Base-by-base conservation (phyloP, 2,329 filamentous ascomycete species). In the Dryadomyces quercus-mongolicae region DNA sequence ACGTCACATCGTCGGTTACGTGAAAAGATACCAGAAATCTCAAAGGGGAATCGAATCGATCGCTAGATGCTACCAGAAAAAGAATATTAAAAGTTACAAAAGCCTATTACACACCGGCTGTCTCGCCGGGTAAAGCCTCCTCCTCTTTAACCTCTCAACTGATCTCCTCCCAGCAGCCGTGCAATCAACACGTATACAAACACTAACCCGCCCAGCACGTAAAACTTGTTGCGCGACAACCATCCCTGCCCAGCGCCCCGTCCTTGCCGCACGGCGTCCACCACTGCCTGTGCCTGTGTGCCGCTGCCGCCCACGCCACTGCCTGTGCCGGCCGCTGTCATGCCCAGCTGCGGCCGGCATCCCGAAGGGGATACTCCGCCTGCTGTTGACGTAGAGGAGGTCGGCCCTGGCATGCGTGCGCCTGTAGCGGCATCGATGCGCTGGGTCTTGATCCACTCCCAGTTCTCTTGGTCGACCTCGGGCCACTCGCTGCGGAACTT, bases 401-500 rank as follows among this genome's bases (percentile, higher is more conserved):
- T 12, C 45, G 36, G 20, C 44, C 43, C 38, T n/a, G 34, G 16
- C 31, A 5, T 50, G 54, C 22, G 40, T 79, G 76, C 58, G 1
- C 93, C 93, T 0, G 88, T 95, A 10, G 74, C 72, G 6, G 79
- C 71, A 67, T 98, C 89, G 61, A 98, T 82, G 60, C 82, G 81
- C 65, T 88, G 82, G 64, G 89, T 82, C 65, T 82, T 82, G 76
- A 98, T 94, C 89, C 88, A 96, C 63, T 82, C 82, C 83, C 85
- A 88, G 66, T 98, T 98, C 73, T 93, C 88, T 59, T 79, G 74
- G 65, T 98, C 90, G 21, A 95, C 65, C 49, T 96, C 92, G 16
- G 88, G 82, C 89, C 91, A 98, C 70, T 97, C 89, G 12, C 80
- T 74, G 54, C 83, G 80, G 68, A 98, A 98, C 71, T 94, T 95